A percentile compares a stretch with the other conserved stretches of the same genome.
Conservation (phyloP, 2,329 filamentous ascomycete genomes). For the Microdochium nivale region DNA sequence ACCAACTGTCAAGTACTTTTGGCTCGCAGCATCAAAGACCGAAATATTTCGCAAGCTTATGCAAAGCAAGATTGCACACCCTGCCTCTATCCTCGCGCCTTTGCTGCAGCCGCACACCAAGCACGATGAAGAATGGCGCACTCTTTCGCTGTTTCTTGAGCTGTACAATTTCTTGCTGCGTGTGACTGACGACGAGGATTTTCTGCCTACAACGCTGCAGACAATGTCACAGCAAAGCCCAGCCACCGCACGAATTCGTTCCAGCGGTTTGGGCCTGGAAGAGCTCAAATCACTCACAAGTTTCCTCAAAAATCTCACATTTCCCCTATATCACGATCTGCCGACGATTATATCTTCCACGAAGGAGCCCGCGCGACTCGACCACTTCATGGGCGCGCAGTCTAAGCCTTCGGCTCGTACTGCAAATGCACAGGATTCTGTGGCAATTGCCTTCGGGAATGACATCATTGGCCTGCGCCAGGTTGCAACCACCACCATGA, state of each 20-base stretch:
- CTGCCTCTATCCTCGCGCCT: slow-evolving; percentile 10
- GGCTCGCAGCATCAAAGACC: slow-evolving; percentile 51
- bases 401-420: not conserved
- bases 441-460: slow-evolving; percentile 42
- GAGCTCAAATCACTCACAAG: slow-evolving; percentile 68
- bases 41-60: slow-evolving; percentile 26
- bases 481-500: slow-evolving; percentile 71
- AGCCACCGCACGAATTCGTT: slow-evolving; percentile 40
- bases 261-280: slow-evolving; percentile 58
- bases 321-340: slow-evolving; percentile 79
- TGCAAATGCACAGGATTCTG: not conserved
- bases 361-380: slow-evolving; percentile 12
- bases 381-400: slow-evolving; percentile 11
- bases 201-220: slow-evolving; percentile 55
- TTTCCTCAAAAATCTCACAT: slow-evolving; percentile 86
- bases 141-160: slow-evolving; percentile 84
- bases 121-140: slow-evolving; percentile 70
- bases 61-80: slow-evolving; percentile 19
- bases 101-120: slow-evolving; percentile 19
- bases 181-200: slow-evolving; percentile 94
- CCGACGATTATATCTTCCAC: slow-evolving; percentile 41
- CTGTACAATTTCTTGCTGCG: slow-evolving; percentile 89
- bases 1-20: slow-evolving; percentile 76
- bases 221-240: slow-evolving; percentile 25
- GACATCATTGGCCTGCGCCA: slow-evolving; percentile 70